phyloP scores from a whole-genome alignment of 2,329 filamentous ascomycete genomes.

The Sporothrix dimorphospora region DNA sequence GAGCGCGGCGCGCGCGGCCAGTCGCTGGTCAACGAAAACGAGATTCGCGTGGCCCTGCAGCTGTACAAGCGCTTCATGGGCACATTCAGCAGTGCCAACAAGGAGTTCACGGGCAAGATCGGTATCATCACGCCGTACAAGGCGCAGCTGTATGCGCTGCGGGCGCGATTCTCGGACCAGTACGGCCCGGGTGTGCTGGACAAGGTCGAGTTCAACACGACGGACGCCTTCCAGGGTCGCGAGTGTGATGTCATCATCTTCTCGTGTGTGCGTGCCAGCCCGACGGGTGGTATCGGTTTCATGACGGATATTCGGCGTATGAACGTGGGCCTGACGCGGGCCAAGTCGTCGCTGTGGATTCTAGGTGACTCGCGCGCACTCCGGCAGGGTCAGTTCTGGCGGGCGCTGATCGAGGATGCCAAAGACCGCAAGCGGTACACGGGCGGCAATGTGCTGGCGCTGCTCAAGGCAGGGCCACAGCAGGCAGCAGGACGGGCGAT shows the following conservation, averaged over 20 bases:
- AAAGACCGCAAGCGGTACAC: slow-evolving; percentile 76
- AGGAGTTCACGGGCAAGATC: slow-evolving; percentile 72
- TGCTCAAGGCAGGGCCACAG: slow-evolving; percentile 42
- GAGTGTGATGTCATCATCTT: slow-evolving; percentile 99
- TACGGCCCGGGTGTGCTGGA: slow-evolving; percentile 78
- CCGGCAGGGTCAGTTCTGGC: slow-evolving; percentile 88
- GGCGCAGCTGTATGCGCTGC: slow-evolving; percentile 82
- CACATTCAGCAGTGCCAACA: slow-evolving; percentile 50
- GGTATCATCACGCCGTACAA: slow-evolving; percentile 99
- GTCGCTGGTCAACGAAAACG: slow-evolving; percentile 86
- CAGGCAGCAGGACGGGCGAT: not conserved
- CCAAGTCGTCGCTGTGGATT: slow-evolving; percentile 95
- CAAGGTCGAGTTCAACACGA: slow-evolving; percentile 95
- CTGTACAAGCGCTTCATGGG: slow-evolving; percentile 78
- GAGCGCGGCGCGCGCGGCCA: slow-evolving; percentile 79
- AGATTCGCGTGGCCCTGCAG: slow-evolving; percentile 82
- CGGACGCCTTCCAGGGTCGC: slow-evolving; percentile 95
- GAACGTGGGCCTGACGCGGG: slow-evolving; percentile 97
- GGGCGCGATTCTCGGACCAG: slow-evolving; percentile 68
- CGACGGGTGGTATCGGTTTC: slow-evolving; percentile 96
- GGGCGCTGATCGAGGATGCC: slow-evolving; percentile 80
- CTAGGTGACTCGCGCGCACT: slow-evolving; percentile 89
- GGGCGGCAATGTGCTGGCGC: slow-evolving; percentile 59
- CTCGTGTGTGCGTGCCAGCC: slow-evolving; percentile 91
- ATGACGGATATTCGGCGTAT: slow-evolving; percentile 97